These are phyloP conservation scores for Hymenoscyphus repandus DNA, from an alignment of 2,329 filamentous ascomycete genomes.

Conservation along the genomic window DNA sequence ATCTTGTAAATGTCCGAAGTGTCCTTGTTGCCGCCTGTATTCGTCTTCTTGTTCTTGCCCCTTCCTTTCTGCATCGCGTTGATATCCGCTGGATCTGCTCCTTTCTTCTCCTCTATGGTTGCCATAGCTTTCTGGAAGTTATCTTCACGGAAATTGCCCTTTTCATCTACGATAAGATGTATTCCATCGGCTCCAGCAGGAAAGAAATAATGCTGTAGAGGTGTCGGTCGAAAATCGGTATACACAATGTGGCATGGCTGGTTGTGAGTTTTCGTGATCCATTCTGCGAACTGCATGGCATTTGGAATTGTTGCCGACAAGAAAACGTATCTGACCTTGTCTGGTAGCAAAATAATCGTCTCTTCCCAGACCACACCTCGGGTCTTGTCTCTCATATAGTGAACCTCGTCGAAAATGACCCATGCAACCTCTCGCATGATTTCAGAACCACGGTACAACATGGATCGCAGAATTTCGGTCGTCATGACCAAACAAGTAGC, in stretches of 20 bases:
- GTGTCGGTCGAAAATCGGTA: conserved; percentile 95
- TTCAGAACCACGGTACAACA: conserved; percentile 96
- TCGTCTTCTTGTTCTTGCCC: conserved; percentile 86
- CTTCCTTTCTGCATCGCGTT: conserved; percentile 78
- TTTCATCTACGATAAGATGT: conserved; percentile 91
- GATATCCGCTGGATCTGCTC: conserved; percentile 73
- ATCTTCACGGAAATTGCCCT: conserved; percentile 90
- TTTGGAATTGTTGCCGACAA: conserved; percentile 97
- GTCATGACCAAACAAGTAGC: conserved; percentile 99
- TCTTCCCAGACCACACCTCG: conserved; percentile 99
- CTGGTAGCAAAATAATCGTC: conserved; percentile 93
- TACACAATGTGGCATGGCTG: conserved; percentile 99
- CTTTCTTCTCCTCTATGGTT: conserved; percentile 80
- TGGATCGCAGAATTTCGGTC: conserved; percentile 96
- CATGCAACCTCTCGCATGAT: conserved; percentile 99
- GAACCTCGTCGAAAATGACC: conserved; percentile 98
- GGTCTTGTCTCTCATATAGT: conserved; percentile 93
- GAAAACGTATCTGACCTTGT: conserved; percentile 99
- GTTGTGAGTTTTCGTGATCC: conserved; percentile 96
- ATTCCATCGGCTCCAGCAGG: conserved; percentile 89
- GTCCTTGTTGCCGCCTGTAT: conserved; percentile 74
- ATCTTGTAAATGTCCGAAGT: conserved; percentile 91
- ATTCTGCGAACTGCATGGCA: conserved; percentile 98
- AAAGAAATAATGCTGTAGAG: conserved; percentile 96
- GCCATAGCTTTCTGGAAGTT: conserved; percentile 98